Conservation (phyloP, 257 asterid species). For the Capsicum chinense region DNA sequence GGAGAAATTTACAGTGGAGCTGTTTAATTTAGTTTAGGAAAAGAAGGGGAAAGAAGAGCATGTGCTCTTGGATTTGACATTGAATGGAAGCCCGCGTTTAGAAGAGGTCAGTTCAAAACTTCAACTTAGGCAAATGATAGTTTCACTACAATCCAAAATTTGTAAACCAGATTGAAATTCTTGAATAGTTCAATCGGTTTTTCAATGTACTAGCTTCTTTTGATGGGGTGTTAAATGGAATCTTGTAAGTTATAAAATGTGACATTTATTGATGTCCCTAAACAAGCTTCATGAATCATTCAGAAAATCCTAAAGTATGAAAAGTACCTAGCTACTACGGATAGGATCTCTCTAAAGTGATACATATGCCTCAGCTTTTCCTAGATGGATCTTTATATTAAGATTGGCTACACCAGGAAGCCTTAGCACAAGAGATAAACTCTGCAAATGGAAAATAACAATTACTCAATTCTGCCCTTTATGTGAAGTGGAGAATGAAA, state of each 20-base stretch:
- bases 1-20: conserved; percentile 74
- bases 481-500: no score
- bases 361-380: no score
- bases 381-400: no score
- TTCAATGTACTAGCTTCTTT: not conserved
- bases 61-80: conserved; percentile 86
- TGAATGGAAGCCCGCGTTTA: conserved; percentile 91
- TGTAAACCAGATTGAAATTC: not conserved
- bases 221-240: not conserved
- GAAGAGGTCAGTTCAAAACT: conserved; percentile 52
- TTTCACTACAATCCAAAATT: not conserved
- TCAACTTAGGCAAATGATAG: not conserved
- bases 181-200: conserved; percentile 13
- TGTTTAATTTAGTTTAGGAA: conserved; percentile 66
- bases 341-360: no score
- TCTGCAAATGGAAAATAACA: no score
- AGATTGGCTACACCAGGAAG: no score
- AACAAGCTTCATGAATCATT: no score
- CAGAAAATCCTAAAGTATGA: no score
- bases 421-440: no score
- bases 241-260: not conserved
- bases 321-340: no score
- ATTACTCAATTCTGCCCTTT: no score
- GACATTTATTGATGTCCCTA: not conserved
- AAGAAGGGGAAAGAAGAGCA: conserved; percentile 56